Base-by-base conservation (phyloP, 805 yeast species). In the Maudiozyma bulderi region DNA sequence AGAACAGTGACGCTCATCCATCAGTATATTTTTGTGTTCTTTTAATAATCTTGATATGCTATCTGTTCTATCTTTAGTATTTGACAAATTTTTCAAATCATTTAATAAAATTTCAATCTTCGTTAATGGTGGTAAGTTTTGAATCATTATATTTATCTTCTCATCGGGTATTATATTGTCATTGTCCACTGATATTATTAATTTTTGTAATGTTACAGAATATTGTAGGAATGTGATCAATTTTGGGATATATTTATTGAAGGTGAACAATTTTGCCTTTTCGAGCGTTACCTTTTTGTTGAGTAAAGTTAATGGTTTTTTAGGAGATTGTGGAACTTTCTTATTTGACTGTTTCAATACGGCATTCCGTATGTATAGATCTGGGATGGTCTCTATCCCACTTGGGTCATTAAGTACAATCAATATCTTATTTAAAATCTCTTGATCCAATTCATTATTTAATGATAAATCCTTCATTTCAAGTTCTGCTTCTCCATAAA, bases 311-410 rank as follows among this genome's bases (percentile, higher is more conserved):
- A 69, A 53, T 9, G 62, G 66, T 34, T 66, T 65, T 41, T 60
- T 63, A 5, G 69, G 70, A 5, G 70, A 65, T 38, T 55, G 54
- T 3, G 62, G 58, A 1, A 56, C 59, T 8, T 55, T 55, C 46
- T 58, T 60, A 38, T 55, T 54, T 29, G 52, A 43, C 39, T 56
- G 58, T 11, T 47, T 37, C 40, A 61, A 34, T 3, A 71, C 58
- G 31, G 72, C 61, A 49, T 71, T 71, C 49, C 76, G 57, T 7
- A 67, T 61, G 44, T 70, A 71, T 9, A 71, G 53, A 51, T 72
- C 76, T 6, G 74, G 72, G 6, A 72, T 69, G 0, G 74, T 67
- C 29, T 61, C 57, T 7, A 64, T 60, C 0, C 75, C 76, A 38
- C 57, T 62, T 5, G 68, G 57, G 48, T 72, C 76, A 44, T 62